phyloP scores from a whole-genome alignment of 2,329 filamentous ascomycete species.

The Penicillium sp. region DNA sequence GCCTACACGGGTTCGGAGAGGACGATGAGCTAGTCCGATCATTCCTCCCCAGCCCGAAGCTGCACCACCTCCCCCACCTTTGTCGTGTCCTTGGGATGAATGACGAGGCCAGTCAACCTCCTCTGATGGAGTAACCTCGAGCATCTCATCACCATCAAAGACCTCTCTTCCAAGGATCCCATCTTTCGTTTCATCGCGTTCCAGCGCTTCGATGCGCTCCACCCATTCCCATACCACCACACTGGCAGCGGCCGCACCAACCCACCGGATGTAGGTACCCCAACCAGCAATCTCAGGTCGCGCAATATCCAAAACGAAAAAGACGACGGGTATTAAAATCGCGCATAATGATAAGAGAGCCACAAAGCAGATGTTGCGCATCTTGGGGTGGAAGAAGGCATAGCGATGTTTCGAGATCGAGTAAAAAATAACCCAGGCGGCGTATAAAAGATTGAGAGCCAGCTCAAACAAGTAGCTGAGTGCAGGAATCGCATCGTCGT shows the following conservation, averaged over 20 bases:
- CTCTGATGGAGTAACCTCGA: constrained; percentile 61
- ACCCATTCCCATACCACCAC: constrained; percentile 99
- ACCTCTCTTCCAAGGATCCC: constrained; percentile 86
- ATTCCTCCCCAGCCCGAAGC: constrained; percentile 39
- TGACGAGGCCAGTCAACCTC: constrained; percentile 48
- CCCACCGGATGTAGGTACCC: constrained; percentile 95
- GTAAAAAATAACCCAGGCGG: constrained; percentile 91
- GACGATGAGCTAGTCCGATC: constrained; percentile 34
- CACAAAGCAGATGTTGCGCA: constrained; percentile 82
- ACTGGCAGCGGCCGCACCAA: constrained; percentile 87
- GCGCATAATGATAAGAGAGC: constrained; percentile 71
- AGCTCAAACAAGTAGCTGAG: constrained; percentile 87
- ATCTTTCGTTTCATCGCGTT: constrained; percentile 89
- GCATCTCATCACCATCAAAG: constrained; percentile 90
- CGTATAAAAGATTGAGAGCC: constrained; percentile 78
- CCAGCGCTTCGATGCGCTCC: constrained; percentile 84
- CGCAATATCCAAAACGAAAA: constrained; percentile 86
- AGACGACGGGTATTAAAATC: constrained; percentile 84
- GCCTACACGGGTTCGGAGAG: constrained; percentile 33
- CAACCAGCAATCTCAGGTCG: constrained; percentile 81
- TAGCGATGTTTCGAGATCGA: constrained; percentile 86
- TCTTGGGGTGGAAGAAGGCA: constrained; percentile 82
- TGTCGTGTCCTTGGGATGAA: constrained; percentile 35
- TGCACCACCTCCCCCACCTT: constrained; percentile 32
- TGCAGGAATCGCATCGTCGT: constrained; percentile 84